Percentiles rank a stretch among this genome's conserved stretches.
These are phyloP conservation scores for Monilinia vaccinii-corymbosi DNA, from an alignment of 2,329 filamentous ascomycete species.

Conservation along the genomic window DNA sequence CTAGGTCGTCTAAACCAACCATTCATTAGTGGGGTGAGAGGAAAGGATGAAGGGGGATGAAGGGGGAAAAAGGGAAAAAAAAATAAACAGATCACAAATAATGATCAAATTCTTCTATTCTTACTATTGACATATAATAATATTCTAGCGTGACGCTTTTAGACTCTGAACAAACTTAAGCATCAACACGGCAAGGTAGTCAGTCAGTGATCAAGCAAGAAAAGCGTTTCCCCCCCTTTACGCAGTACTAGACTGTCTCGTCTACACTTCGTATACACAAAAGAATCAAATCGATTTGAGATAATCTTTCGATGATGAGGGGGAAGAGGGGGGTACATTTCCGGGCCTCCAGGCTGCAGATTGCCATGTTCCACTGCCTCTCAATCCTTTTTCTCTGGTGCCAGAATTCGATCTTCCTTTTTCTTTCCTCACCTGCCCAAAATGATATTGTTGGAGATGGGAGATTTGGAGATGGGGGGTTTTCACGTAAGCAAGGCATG, in stretches of 20 bases:
- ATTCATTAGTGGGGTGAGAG: background rate
- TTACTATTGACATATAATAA: background rate
- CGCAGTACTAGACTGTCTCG: background rate
- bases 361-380: conserved; percentile 3
- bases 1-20: background rate
- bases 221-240: background rate
- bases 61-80: too few relatives aligned
- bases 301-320: background rate
- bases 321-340: background rate
- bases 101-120: background rate
- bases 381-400: background rate
- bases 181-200: conserved; percentile 5
- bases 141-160: background rate
- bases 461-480: too few relatives aligned
- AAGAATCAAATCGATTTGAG: background rate
- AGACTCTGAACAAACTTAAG: background rate
- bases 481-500: conserved; percentile 4
- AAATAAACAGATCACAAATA: background rate
- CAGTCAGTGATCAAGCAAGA: background rate
- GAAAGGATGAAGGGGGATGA: conserved; percentile 1
- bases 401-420: background rate
- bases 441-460: background rate
- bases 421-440: background rate
- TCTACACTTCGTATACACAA: background rate
- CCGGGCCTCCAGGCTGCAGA: conserved; percentile 10